A percentile compares a stretch with the other conserved stretches of the same genome.
phyloP scores from a whole-genome alignment of 306 rosid genomes.

The Trifolium fragiferum region DNA sequence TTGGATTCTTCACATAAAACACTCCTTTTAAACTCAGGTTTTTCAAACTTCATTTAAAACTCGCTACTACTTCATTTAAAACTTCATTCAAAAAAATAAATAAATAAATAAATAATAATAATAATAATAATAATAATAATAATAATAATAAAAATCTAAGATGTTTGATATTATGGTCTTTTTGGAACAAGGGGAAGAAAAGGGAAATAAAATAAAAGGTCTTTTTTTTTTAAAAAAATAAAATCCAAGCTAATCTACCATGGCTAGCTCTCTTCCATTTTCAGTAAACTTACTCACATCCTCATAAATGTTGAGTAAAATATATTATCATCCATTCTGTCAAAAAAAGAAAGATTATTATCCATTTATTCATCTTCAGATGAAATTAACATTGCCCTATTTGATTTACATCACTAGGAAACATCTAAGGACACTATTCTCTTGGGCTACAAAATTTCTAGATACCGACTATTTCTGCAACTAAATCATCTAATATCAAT shows the following conservation, averaged over 20 bases:
- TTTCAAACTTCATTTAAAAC: too few species aligned
- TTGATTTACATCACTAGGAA: constrained; percentile 51
- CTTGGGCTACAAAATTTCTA: constrained; percentile 51
- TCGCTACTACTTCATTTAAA: too few species aligned
- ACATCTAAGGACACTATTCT: constrained; percentile 39
- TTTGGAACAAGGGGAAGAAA: too few species aligned
- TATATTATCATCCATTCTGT: constrained; percentile 40
- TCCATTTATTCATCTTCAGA: constrained; percentile 61
- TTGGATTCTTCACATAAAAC: too few species aligned
- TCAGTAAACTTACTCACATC: not conserved
- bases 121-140: too few species aligned
- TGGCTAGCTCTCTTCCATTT: not conserved
- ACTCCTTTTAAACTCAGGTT: too few species aligned
- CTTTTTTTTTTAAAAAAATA: too few species aligned
- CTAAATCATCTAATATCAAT: constrained; percentile 67
- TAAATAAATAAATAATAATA: too few species aligned
- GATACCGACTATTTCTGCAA: constrained; percentile 60
- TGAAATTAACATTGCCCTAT: constrained; percentile 54
- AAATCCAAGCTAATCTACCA: not conserved
- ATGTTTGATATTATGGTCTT: too few species aligned
- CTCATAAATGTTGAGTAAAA: constrained; percentile 6
- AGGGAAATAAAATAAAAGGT: too few species aligned
- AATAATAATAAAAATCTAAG: too few species aligned
- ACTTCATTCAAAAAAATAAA: too few species aligned
- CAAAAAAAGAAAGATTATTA: not conserved